Conservation (phyloP, 768 basidiomycete species). For the Pleurotus djamor region DNA sequence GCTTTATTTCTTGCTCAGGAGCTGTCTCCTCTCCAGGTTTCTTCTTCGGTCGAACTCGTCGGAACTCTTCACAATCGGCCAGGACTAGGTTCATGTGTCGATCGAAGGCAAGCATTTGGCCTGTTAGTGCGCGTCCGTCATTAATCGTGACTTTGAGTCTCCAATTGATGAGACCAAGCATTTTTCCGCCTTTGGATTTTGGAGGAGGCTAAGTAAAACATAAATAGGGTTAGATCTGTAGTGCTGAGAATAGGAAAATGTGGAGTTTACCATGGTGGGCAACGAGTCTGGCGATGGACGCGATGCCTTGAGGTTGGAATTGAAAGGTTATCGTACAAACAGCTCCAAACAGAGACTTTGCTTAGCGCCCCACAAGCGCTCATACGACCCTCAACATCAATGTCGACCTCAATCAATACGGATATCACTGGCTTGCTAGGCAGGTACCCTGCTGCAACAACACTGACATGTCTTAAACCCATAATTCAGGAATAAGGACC, state of each 20-base stretch:
- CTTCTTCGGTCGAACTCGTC: slow-evolving; percentile 90
- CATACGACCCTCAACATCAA: slow-evolving; percentile 4
- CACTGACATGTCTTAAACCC: neutral
- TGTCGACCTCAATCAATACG: slow-evolving; percentile 29
- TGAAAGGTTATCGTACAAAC: neutral
- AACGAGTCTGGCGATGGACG: slow-evolving; percentile 8
- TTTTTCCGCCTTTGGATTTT: slow-evolving; percentile 97
- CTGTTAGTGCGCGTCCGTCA: slow-evolving; percentile 93
- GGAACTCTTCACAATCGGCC: slow-evolving; percentile 97
- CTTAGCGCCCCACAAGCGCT: neutral
- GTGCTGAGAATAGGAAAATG: neutral
- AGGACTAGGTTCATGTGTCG: slow-evolving; percentile 99
- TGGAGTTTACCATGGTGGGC: slow-evolving; percentile 53
- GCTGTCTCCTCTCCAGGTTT: slow-evolving; percentile 79
- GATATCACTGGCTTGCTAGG: slow-evolving; percentile 51
- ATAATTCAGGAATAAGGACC: slow-evolving; percentile 42
- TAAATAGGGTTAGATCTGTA: slow-evolving; percentile 2
- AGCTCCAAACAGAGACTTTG: slow-evolving; percentile 6
- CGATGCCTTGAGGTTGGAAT: slow-evolving; percentile 5
- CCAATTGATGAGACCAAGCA: slow-evolving; percentile 98
- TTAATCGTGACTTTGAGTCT: slow-evolving; percentile 95
- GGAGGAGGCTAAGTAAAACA: slow-evolving; percentile 73
- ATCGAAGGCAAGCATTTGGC: slow-evolving; percentile 99
- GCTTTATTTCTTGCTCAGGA: slow-evolving; percentile 91
- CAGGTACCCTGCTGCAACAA: slow-evolving; percentile 18